These are phyloP conservation scores for Vitis labrusca DNA, from an alignment of 164 flowering plant genomes.

Conservation along the genomic window DNA sequence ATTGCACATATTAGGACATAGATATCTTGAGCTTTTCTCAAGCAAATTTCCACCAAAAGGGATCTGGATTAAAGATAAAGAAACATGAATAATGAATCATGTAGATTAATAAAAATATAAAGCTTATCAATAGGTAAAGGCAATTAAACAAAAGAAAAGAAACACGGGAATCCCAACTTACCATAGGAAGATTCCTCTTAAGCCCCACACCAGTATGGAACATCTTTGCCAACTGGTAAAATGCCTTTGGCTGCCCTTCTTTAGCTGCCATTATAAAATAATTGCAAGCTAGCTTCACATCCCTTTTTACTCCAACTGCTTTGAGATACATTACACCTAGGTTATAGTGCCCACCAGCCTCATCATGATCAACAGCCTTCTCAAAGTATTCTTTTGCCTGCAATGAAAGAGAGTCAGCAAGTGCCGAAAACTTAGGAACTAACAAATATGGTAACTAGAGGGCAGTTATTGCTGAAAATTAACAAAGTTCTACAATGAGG, in stretches of 20 bases:
- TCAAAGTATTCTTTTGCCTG: conserved; percentile 98
- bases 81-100: not conserved
- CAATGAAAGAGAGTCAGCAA: conserved; percentile 7
- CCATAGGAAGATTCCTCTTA: conserved; percentile 76
- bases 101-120: not conserved
- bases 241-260: conserved; percentile 94
- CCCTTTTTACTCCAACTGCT: conserved; percentile 88
- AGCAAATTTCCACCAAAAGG: too few relatives aligned
- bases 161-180: conserved; percentile 24
- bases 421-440: not conserved
- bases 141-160: not conserved
- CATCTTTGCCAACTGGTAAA: conserved; percentile 96
- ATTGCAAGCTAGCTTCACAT: conserved; percentile 61
- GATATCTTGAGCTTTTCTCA: too few relatives aligned
- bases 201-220: conserved; percentile 93
- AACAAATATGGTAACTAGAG: too few relatives aligned
- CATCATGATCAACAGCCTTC: conserved; percentile 84
- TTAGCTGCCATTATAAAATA: conserved; percentile 74
- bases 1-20: too few relatives aligned
- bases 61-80: not conserved
- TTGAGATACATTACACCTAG: conserved; percentile 93
- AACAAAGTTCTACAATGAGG: too few relatives aligned
- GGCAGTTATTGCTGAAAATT: too few relatives aligned
- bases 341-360: conserved; percentile 91
- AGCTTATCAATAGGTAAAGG: not conserved